phyloP scores from a whole-genome alignment of 306 rosid species.

The Prunus persica region DNA sequence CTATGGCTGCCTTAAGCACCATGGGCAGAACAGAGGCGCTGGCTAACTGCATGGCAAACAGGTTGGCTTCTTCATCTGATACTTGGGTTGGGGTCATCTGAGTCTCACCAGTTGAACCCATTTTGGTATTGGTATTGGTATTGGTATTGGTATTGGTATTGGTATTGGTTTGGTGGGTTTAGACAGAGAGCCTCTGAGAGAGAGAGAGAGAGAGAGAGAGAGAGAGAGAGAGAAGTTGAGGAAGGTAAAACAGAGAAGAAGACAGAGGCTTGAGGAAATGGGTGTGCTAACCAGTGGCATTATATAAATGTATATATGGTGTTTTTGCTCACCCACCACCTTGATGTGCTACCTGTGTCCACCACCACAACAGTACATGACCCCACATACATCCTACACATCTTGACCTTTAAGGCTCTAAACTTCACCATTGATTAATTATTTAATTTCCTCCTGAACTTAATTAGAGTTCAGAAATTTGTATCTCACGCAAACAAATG shows the following conservation, averaged over 20 bases:
- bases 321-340: slow-evolving; percentile 1
- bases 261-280: background rate
- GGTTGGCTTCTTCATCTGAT: slow-evolving; percentile 77
- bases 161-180: background rate
- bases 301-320: slow-evolving; percentile 3
- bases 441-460: too few relatives aligned
- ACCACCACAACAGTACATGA: background rate
- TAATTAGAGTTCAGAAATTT: too few relatives aligned
- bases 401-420: background rate
- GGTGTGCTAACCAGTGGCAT: background rate
- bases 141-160: background rate
- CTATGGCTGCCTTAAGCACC: slow-evolving; percentile 76
- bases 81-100: slow-evolving; percentile 74
- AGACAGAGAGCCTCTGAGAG: too few relatives aligned
- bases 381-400: background rate
- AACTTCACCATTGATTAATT: background rate
- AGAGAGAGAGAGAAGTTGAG: background rate
- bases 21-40: slow-evolving; percentile 84
- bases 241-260: background rate
- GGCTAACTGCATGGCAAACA: slow-evolving; percentile 87
- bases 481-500: too few relatives aligned
- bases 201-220: too few relatives aligned
- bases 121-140: background rate
- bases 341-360: background rate
- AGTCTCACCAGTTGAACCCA: slow-evolving; percentile 68